Base-by-base conservation (phyloP, 2,329 filamentous ascomycete genomes). In the Bipolaris zeicola region DNA sequence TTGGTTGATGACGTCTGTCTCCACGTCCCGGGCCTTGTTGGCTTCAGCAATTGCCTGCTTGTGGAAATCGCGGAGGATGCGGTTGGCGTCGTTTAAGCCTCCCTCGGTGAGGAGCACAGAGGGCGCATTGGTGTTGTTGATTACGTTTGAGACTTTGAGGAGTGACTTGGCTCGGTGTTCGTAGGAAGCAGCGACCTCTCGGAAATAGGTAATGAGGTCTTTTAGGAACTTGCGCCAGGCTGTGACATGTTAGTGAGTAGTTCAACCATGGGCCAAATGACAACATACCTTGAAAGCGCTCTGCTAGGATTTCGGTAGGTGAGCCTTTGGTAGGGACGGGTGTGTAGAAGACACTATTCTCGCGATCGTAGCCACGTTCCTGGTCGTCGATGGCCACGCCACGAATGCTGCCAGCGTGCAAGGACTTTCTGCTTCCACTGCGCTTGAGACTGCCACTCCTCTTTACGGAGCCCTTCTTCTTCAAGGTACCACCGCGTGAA, bases 211-310 rank as follows among this genome's bases (percentile, higher is more conserved):
- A 64, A 98, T 96, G 42, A 98, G 83, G 65, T 97, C 93, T 75
- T 98, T 98, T 50, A 99, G 84, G 13, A 97, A 85, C 80, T 96
- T 96, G 68, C 95, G 87, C 95, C 95, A 99, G 49, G 90, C 92
- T 96, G 66, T 52, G 52, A n/a, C 49, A n/a, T 43, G 59, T 71
- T 33, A 73, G 69, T 60, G 5, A 6, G 18, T 49, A 36, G 14
- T 14, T 41, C 26, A 10, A 0, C 31, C 16, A 31, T 46, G 20
- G 34, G 22, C 34, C 13, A 24, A 5, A 24, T n/a, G 8, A 18
- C 2, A 22, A 71, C 85, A 58, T 82, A 92, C 92, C 85, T 81
- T 97, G 91, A 74, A 99, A 99, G 52, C 95, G 86, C 67, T 87
- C 91, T 41, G 92, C 90, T 28, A 99, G 82, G 48, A 90, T 83